Percentiles rank a stretch among this genome's conserved stretches.
Conservation (phyloP, 1,284 basidiomycete genomes). For the Xanthoconium separans region DNA sequence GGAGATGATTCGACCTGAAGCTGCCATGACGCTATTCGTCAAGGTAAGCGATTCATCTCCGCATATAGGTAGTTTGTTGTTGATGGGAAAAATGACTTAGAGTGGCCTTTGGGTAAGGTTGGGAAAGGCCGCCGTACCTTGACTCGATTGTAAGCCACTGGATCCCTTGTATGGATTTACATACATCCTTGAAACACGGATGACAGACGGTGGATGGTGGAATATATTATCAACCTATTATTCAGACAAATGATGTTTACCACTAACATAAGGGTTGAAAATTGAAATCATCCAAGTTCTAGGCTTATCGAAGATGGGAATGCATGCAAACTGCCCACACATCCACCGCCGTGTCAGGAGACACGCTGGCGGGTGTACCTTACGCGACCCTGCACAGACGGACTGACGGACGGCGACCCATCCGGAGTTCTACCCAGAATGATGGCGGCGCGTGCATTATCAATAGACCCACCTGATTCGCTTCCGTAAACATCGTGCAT, state of each 20-base stretch:
- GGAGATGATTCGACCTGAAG: constrained; percentile 60
- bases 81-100: constrained; percentile 26
- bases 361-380: neutral
- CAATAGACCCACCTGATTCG: neutral
- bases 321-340: no score
- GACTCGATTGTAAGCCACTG: neutral
- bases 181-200: neutral
- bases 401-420: constrained; percentile 3
- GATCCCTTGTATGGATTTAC: neutral
- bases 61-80: constrained; percentile 6
- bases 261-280: neutral
- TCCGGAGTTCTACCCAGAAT: neutral
- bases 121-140: constrained; percentile 25
- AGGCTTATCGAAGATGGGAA: no score
- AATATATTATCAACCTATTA: constrained; percentile 19
- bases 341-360: neutral
- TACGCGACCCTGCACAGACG: constrained; percentile 17
- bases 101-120: constrained; percentile 56
- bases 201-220: neutral
- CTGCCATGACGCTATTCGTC: constrained; percentile 58
- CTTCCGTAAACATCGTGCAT: constrained; percentile 2
- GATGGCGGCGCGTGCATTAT: constrained; percentile 11
- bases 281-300: no score
- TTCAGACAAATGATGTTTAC: constrained; percentile 2
- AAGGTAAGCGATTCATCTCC: constrained; percentile 43